These are phyloP conservation scores for Chondrus crispus DNA, from an alignment of 23 red algal species.

Conservation along the genomic window DNA sequence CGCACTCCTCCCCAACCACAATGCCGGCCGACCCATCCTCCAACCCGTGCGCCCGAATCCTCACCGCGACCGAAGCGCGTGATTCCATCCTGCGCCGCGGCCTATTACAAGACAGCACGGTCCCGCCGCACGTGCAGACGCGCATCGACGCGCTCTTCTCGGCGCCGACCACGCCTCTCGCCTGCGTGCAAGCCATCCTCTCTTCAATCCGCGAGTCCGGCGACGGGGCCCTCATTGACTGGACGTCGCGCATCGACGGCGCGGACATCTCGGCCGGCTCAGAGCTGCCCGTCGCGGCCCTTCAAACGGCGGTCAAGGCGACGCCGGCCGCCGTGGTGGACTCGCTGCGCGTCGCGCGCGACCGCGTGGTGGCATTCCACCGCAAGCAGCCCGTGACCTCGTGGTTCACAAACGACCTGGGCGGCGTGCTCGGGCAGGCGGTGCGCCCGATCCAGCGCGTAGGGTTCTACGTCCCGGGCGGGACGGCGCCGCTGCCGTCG, in stretches of 20 bases:
- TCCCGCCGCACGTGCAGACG: slow-evolving; percentile 56
- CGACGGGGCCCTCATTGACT: slow-evolving; percentile 67
- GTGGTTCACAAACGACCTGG: slow-evolving; percentile 85
- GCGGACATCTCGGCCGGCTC: slow-evolving; percentile 45
- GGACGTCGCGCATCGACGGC: slow-evolving; percentile 75
- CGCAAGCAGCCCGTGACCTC: slow-evolving; percentile 68
- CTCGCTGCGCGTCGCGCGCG: slow-evolving; percentile 49
- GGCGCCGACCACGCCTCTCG: slow-evolving; percentile 55
- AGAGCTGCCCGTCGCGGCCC: slow-evolving; percentile 13
- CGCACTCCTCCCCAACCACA: not conserved
- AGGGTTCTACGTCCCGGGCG: slow-evolving; percentile 98
- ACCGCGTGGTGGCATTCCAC: slow-evolving; percentile 78
- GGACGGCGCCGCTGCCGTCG: slow-evolving; percentile 90
- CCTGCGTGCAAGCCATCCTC: slow-evolving; percentile 76
- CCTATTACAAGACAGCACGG: slow-evolving; percentile 60
- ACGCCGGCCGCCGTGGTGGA: slow-evolving; percentile 27
- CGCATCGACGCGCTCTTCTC: slow-evolving; percentile 76
- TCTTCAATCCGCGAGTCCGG: slow-evolving; percentile 54
- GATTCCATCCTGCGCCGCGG: slow-evolving; percentile 64
- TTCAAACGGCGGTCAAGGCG: slow-evolving; percentile 8
- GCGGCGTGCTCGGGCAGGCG: slow-evolving; percentile 78
- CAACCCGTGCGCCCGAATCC: slow-evolving; percentile 38
- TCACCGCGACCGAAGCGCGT: slow-evolving; percentile 57
- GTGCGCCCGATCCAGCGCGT: slow-evolving; percentile 87
- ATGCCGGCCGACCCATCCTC: not conserved